A percentile compares a stretch with the other conserved stretches of the same genome.
Evolutionary conservation across 2,329 filamentous ascomycete species (phyloP).

Genomic region (Penicillium sp.): DNA sequence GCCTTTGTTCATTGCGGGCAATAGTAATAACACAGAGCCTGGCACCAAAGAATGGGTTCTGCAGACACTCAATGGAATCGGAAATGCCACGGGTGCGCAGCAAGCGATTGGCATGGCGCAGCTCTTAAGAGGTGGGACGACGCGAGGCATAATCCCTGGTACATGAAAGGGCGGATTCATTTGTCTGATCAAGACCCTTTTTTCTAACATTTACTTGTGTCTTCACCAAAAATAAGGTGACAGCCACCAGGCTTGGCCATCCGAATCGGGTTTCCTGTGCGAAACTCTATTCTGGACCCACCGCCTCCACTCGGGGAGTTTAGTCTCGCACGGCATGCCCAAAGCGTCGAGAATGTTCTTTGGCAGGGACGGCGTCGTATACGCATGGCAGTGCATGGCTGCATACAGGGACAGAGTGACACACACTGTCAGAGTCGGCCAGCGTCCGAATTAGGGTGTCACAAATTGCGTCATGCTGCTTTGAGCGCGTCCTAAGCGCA

Average conservation of each 20-base stretch:
- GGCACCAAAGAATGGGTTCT: background rate
- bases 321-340: background rate
- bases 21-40: background rate
- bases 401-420: no score
- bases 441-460: no score
- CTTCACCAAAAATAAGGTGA: no score
- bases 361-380: no score
- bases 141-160: background rate
- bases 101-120: background rate
- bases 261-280: background rate
- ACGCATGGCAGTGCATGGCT: no score
- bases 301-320: background rate
- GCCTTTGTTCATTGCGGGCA: slow-evolving; percentile 19
- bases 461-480: no score
- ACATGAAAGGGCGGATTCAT: background rate
- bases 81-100: background rate
- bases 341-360: background rate
- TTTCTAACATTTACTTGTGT: no score
- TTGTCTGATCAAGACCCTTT: no score
- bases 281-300: background rate
- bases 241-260: background rate
- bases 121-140: no score
- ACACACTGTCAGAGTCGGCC: no score
- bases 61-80: background rate
- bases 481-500: no score